A percentile compares a stretch with the other conserved stretches of the same genome.
Conservation (phyloP, 192 early-diverging fungal genomes). For the Chytriomyces confervae region DNA sequence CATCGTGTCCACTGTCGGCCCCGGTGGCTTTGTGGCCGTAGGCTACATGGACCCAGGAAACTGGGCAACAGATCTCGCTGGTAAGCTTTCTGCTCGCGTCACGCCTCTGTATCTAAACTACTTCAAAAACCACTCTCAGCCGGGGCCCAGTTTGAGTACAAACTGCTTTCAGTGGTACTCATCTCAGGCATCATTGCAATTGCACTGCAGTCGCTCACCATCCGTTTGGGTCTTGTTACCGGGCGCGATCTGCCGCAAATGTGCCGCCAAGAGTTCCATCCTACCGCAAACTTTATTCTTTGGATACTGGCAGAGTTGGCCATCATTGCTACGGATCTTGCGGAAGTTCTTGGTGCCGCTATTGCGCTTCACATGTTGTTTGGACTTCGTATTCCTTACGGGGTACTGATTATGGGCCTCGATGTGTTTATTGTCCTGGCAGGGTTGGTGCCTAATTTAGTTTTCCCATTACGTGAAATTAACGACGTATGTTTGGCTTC, state of each 20-base stretch:
- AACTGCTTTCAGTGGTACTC: conserved; percentile 67
- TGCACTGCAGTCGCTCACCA: conserved; percentile 66
- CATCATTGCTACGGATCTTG: conserved; percentile 74
- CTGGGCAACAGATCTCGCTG: conserved; percentile 75
- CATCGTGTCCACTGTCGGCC: conserved; percentile 33
- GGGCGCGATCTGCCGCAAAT: conserved; percentile 71
- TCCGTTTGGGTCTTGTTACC: conserved; percentile 71
- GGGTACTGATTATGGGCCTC: conserved; percentile 72
- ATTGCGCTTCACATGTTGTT: conserved; percentile 81
- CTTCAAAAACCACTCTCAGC: conserved; percentile 40
- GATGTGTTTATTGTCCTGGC: conserved; percentile 75
- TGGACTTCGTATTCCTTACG: conserved; percentile 68
- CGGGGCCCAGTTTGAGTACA: conserved; percentile 69
- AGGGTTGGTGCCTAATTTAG: conserved; percentile 20
- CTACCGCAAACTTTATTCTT: conserved; percentile 60
- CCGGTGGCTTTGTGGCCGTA: conserved; percentile 50
- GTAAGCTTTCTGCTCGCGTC: conserved; percentile 9
- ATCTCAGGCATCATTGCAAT: conserved; percentile 71
- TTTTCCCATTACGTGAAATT: not conserved
- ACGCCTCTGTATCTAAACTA: not conserved
- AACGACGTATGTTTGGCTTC: conserved; percentile 4
- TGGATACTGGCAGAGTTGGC: conserved; percentile 69
- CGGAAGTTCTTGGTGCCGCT: conserved; percentile 85
- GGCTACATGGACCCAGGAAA: conserved; percentile 77
- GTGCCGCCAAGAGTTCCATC: conserved; percentile 59